Conservation (phyloP, 2,329 filamentous ascomycete genomes). For the Penicillium hordei region DNA sequence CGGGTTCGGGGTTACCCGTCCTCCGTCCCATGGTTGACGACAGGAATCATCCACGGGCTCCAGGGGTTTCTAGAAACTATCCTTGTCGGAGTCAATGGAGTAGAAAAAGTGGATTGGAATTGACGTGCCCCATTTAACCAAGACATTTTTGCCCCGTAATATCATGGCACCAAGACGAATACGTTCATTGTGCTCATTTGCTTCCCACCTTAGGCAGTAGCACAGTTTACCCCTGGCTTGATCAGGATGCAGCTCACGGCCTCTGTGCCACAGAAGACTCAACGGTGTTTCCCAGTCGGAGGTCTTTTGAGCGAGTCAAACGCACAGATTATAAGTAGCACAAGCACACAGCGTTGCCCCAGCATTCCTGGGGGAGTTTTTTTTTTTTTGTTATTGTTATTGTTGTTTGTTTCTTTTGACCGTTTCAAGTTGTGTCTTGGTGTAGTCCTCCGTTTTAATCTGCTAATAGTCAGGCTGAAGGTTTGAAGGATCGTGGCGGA, state of each 20-base stretch:
- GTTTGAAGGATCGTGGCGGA: constrained; percentile 1
- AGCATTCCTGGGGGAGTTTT: constrained; percentile 2
- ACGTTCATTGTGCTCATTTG: neutral
- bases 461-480: neutral
- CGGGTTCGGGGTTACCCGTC: neutral
- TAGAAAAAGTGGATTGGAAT: neutral
- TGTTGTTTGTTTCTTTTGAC: constrained; percentile 12
- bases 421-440: constrained; percentile 9
- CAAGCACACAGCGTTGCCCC: constrained; percentile 2
- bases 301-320: constrained; percentile 7
- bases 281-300: neutral
- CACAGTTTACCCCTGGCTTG: constrained; percentile 11
- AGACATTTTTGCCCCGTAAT: neutral
- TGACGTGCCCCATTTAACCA: neutral
- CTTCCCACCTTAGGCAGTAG: constrained; percentile 2
- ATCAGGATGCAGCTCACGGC: constrained; percentile 11
- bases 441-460: constrained; percentile 5
- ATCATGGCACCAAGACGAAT: neutral
- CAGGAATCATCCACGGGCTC: neutral
- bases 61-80: neutral
- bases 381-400: neutral
- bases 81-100: neutral
- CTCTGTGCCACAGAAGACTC: constrained; percentile 5
- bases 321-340: constrained; percentile 1
- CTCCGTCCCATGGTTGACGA: constrained; percentile 2